Base-by-base conservation (phyloP, 352 stramenopile genomes). In the Thalassiosira livingstoniorum region DNA sequence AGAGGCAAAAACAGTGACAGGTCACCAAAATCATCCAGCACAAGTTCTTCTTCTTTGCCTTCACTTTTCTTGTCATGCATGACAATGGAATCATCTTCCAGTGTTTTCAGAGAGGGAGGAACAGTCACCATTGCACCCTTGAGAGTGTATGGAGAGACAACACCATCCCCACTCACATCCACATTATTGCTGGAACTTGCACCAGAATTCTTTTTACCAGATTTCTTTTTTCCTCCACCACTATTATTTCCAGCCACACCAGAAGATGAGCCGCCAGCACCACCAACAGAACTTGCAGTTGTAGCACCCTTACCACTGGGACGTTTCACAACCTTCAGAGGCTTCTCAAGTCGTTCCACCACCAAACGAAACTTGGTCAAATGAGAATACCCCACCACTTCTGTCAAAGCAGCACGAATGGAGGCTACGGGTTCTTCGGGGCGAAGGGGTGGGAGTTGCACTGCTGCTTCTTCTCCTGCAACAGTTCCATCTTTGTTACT, bases 321-420 rank as follows among this genome's bases (percentile, higher is more conserved):
- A 66, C 37, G 2, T 25, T 37, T 45, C 34, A 47, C 4, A 42
- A 60, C 21, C 2, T 43, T 29, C n/a, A n/a, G n/a, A 47, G 15
- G 4, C 55, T 60, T 51, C 13, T 13, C 32, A 2, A 2, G 1
- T 11, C 11, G 21, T 29, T 91, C 87, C 43, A 93, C 25, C 4
- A 87, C 78, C 61, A 95, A 86, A 34, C 89, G 82, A 85, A 90
- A 95, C 37, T 83, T 89, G 0, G 90, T 95, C 42, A 94, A 70
- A 61, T 94, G 90, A 27, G 86, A 83, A 75, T 84, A 92, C 18
- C 84, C 84, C 47, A 86, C 37, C 7, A 95, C 75, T 72, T 95
- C 90, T 10, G 54, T 45, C 0, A 95, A 45, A 23, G 89, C 89
- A 27, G 60, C 78, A 29, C 87, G 80, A 55, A 95, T 68, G 0